Percentiles rank a stretch among this genome's conserved stretches.
These are phyloP conservation scores for Plasmopara muralis DNA, from an alignment of 352 stramenopile species.

Conservation along the genomic window DNA sequence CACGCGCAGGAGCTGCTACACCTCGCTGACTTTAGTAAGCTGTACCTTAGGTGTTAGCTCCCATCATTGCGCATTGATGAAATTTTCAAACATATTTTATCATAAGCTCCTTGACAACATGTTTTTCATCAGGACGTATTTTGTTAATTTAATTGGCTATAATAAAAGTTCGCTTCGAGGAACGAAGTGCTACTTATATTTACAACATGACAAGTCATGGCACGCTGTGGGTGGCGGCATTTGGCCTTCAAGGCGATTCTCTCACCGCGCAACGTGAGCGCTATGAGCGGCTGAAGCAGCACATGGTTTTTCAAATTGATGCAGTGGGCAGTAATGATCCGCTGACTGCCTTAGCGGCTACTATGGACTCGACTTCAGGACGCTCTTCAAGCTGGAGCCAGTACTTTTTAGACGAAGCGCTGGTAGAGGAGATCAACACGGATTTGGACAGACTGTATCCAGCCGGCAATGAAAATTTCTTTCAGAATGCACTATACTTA, in stretches of 20 bases:
- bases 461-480: constrained; percentile 63
- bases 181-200: neutral
- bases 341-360: constrained; percentile 27
- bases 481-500: constrained; percentile 63
- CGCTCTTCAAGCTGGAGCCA: constrained; percentile 40
- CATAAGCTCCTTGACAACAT: too few species aligned
- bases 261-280: constrained; percentile 27
- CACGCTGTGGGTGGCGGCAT: constrained; percentile 15
- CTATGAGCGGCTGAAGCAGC: constrained; percentile 50
- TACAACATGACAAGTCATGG: constrained; percentile 3
- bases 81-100: too few species aligned
- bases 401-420: constrained; percentile 59
- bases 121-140: too few species aligned
- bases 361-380: constrained; percentile 2
- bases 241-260: constrained; percentile 17
- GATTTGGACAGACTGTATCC: constrained; percentile 73
- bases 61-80: too few species aligned
- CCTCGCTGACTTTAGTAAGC: too few species aligned
- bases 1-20: too few species aligned
- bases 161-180: too few species aligned
- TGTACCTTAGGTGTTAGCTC: too few species aligned
- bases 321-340: constrained; percentile 39
- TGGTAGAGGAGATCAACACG: constrained; percentile 79
- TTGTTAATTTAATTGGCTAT: too few species aligned
- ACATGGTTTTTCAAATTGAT: constrained; percentile 64